A percentile compares a stretch with the other conserved stretches of the same genome.
Conservation (phyloP, 2,329 filamentous ascomycete species). For the Colletotrichum tanaceti region DNA sequence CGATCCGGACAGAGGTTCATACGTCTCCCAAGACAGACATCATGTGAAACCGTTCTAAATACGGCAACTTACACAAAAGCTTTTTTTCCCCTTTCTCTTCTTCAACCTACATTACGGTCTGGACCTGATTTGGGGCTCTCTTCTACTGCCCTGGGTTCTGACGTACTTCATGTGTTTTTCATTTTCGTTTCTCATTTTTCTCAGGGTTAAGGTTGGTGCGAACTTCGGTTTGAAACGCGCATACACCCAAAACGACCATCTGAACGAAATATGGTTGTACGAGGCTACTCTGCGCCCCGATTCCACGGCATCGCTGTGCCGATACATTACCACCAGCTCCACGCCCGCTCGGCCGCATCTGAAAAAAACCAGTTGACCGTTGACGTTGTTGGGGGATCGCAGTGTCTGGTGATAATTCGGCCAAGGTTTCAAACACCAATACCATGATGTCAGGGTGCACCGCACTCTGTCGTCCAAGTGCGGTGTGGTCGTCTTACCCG, state of each 20-base stretch:
- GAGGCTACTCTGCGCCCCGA: no score
- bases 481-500: no score
- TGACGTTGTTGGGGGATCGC: no score
- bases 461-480: no score
- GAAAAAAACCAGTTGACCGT: no score
- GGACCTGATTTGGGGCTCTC: not conserved
- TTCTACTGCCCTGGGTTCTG: not conserved
- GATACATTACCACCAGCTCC: no score
- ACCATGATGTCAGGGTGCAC: no score
- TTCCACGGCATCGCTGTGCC: no score
- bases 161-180: not conserved
- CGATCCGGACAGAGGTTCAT: conserved; percentile 13
- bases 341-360: no score
- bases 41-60: conserved; percentile 11
- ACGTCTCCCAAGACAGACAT: conserved; percentile 11
- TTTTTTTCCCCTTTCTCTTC: not conserved
- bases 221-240: conserved; percentile 20
- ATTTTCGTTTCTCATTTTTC: not conserved
- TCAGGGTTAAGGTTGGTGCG: conserved; percentile 23
- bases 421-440: no score
- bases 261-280: conserved; percentile 21
- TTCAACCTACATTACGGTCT: no score
- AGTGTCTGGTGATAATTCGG: no score
- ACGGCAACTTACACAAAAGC: conserved; percentile 3
- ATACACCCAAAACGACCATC: conserved; percentile 36